Base-by-base conservation (phyloP, 176 grass and related monocot species). In the Bothriochloa decipiens region DNA sequence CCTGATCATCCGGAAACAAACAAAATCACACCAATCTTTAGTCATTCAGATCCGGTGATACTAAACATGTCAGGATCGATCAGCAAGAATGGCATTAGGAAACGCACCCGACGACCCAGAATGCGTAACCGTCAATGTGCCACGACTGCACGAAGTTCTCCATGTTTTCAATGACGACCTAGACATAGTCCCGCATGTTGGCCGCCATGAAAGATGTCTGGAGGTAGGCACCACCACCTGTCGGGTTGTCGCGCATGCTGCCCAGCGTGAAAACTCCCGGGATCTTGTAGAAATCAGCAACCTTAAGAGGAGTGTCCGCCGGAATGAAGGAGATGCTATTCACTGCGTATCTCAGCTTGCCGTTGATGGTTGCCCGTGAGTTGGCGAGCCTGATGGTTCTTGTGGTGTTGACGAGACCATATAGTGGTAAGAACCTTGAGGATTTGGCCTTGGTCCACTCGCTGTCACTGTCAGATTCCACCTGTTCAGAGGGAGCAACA, bases 401-500 rank as follows among this genome's bases (percentile, higher is more conserved):
- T 28, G 95, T 98, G 9, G 95, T 98, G 81, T 98, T 95, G 11
- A 98, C 92, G 3, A 91, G 82, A 12, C 96, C 96, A 1, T 98
- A 98, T n/a, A n/a, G 83, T 98, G 96, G 80, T 93, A 98, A 5
- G 96, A 98, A 13, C 96, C 96, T 71, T 98, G 96, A n/a, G 96
- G 96, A 14, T 98, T 98, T 27, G 93, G 96, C 71, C 95, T 98
- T n/a, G 95, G 95, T 46, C 95, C 95, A 20, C 95, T 98, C 0
- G 95, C 92, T 11, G 95, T 98, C 76, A 98, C n/a, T n/a, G n/a
- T n/a, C n/a, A n/a, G 78, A 67, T 98, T 98, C 91, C 92, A 93
- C 70, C 95, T 98, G 90, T 50, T 47, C 50, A 52, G 9, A 75
- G 76, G 3, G 70, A 18, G 33, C 26, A 88, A 6, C 65, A 64